phyloP scores from a whole-genome alignment of 2,329 filamentous ascomycete genomes.

The Pseudogymnoascus verrucosus region DNA sequence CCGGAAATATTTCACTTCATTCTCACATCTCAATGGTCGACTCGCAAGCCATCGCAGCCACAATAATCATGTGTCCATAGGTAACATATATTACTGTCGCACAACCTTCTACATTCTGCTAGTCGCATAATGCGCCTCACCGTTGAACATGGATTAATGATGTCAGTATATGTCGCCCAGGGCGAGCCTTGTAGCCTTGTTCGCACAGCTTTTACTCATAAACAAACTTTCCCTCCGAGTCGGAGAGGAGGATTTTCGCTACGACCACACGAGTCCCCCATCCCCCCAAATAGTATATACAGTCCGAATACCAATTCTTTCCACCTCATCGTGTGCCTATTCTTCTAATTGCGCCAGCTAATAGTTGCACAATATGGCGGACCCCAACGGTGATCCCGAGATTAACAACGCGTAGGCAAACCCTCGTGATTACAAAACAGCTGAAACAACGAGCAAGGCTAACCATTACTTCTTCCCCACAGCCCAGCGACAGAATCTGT shows the following conservation, averaged over 20 bases:
- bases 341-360: background rate
- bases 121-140: background rate
- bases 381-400: background rate
- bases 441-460: background rate
- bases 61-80: background rate
- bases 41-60: background rate
- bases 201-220: background rate
- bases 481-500: background rate
- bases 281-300: background rate
- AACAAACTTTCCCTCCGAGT: background rate
- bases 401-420: background rate
- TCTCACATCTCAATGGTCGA: conserved; percentile 6
- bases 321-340: background rate
- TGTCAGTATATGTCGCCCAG: background rate
- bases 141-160: background rate
- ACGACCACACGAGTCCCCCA: background rate
- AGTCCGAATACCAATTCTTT: background rate
- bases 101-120: background rate
- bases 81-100: background rate
- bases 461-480: background rate
- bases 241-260: background rate
- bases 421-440: background rate
- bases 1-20: background rate
- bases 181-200: background rate
- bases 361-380: background rate